Evolutionary conservation across 164 flowering plant genomes (phyloP).

Genomic region (Aristolochia fimbriata): DNA sequence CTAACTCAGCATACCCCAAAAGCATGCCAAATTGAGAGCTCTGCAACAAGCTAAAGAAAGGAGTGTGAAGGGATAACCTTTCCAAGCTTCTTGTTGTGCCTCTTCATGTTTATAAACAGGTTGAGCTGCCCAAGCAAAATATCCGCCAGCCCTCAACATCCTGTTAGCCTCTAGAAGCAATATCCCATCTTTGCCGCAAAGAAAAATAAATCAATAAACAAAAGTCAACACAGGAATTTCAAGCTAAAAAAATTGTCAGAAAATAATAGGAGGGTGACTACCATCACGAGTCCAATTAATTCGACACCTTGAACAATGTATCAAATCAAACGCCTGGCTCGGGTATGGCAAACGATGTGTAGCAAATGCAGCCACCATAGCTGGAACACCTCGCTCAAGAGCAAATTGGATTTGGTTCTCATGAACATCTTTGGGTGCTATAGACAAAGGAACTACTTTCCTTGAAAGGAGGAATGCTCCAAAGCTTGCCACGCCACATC

Average conservation of each 20-base stretch:
- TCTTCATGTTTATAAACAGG: constrained; percentile 84
- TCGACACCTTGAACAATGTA: constrained; percentile 63
- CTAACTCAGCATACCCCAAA: not conserved
- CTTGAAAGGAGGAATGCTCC: constrained; percentile 49
- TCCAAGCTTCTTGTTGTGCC: constrained; percentile 64
- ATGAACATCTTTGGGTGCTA: constrained; percentile 64
- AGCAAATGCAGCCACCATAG: constrained; percentile 56
- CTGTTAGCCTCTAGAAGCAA: constrained; percentile 83
- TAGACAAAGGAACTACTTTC: constrained; percentile 38
- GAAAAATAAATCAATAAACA: constrained; percentile 3
- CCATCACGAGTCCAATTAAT: constrained; percentile 68
- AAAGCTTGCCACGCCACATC: constrained; percentile 68
- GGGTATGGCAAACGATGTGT: constrained; percentile 48
- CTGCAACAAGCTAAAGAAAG: not conserved
- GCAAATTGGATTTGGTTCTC: constrained; percentile 70
- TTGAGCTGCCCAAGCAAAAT: constrained; percentile 91
- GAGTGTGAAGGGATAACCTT: constrained; percentile 30
- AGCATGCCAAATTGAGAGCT: not conserved
- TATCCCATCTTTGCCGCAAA: constrained; percentile 38
- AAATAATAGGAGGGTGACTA: constrained; percentile 10
- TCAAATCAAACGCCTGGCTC: constrained; percentile 58
- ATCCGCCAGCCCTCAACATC: constrained; percentile 81
- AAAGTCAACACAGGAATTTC: not conserved
- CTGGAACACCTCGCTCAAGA: constrained; percentile 63
- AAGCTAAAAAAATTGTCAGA: not conserved